phyloP scores from a whole-genome alignment of 73 alveolate genomes.

The Tetrahymena thermophila region DNA sequence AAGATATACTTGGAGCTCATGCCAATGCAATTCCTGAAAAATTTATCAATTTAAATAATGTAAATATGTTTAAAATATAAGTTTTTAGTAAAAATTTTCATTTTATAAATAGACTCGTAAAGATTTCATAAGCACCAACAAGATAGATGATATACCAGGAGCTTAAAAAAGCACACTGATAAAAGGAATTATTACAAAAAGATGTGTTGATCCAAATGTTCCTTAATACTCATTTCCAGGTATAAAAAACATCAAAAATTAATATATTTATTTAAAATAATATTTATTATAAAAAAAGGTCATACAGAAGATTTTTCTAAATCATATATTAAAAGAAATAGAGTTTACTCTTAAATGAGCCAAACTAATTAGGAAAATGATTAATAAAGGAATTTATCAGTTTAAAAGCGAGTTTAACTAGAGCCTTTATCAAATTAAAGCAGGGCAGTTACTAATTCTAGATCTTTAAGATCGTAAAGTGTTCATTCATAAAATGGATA shows the following conservation, averaged over 20 bases:
- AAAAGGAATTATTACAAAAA: slow-evolving; percentile 9
- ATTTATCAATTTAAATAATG: background rate
- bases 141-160: slow-evolving; percentile 23
- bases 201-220: slow-evolving; percentile 20
- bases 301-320: background rate
- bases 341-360: background rate
- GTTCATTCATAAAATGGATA: background rate
- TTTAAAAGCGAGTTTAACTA: background rate
- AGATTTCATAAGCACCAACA: slow-evolving; percentile 1
- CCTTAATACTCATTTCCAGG: slow-evolving; percentile 5
- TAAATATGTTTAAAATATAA: too few species aligned
- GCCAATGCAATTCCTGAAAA: background rate
- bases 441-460: background rate
- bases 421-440: background rate
- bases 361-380: background rate
- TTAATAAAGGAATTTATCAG: background rate
- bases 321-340: background rate
- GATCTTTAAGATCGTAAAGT: background rate
- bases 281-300: background rate
- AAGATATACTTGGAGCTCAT: background rate
- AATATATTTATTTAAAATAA: background rate
- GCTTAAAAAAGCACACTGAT: slow-evolving; percentile 27
- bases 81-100: background rate
- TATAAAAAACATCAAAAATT: background rate
- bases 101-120: background rate